Evolutionary conservation across 2,329 filamentous ascomycete genomes (phyloP).

Genomic region (Fusarium ramigenum): DNA sequence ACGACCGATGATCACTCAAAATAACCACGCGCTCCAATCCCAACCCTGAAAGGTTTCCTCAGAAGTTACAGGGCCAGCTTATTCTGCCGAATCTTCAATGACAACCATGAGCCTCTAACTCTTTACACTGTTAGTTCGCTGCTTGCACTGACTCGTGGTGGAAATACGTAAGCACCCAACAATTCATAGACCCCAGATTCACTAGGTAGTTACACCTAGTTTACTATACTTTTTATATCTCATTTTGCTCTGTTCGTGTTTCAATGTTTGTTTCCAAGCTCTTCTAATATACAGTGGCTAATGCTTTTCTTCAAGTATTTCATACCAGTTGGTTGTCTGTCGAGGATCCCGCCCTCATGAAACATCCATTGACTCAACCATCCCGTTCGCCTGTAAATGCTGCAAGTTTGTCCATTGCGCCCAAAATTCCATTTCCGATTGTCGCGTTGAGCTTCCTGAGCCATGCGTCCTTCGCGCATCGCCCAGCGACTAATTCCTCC

Average conservation of each 20-base stretch:
- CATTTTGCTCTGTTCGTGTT: background rate
- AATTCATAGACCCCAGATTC: background rate
- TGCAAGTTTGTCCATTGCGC: constrained; percentile 22
- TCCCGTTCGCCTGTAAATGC: constrained; percentile 35
- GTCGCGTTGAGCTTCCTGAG: background rate
- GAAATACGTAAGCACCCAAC: background rate
- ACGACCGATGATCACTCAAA: constrained; percentile 6
- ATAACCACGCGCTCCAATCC: constrained; percentile 32
- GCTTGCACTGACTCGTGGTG: background rate
- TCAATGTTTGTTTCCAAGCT: background rate
- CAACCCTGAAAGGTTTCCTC: background rate
- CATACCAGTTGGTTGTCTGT: constrained; percentile 17
- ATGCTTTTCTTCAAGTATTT: constrained; percentile 19
- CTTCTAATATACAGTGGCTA: constrained; percentile 25
- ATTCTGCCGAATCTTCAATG: background rate
- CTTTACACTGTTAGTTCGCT: background rate
- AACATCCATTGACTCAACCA: constrained; percentile 11
- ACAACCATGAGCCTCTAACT: background rate
- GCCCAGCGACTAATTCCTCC: background rate
- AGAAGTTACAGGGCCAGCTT: constrained; percentile 10
- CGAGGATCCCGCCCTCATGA: constrained; percentile 27
- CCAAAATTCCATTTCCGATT: background rate
- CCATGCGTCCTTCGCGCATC: constrained; percentile 4
- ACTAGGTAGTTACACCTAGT: background rate
- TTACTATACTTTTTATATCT: background rate